Conservation (phyloP, 768 basidiomycete species). For the Auricularia auricula-judae region DNA sequence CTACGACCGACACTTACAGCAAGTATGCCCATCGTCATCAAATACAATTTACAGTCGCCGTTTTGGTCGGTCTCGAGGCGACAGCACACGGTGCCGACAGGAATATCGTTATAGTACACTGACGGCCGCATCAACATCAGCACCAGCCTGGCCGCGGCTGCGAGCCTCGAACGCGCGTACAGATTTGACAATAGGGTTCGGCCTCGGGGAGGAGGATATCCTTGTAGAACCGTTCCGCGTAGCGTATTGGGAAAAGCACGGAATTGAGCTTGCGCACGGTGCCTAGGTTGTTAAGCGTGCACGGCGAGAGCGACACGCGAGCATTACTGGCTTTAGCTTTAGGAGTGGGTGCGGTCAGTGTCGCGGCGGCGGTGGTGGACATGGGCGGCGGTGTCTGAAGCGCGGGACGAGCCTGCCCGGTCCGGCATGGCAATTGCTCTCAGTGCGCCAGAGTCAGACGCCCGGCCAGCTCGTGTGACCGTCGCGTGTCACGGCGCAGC, state of each 20-base stretch:
- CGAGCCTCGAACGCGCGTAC: slow-evolving; percentile 33
- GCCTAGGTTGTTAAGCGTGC: slow-evolving; percentile 75
- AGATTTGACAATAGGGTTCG: slow-evolving; percentile 80
- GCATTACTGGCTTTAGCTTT: slow-evolving; percentile 6
- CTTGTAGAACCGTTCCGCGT: slow-evolving; percentile 79
- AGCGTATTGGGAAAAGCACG: slow-evolving; percentile 82
- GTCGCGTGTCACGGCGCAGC: too few relatives aligned
- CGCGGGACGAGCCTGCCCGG: not conserved
- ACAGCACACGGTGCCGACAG: slow-evolving; percentile 82
- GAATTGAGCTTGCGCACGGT: slow-evolving; percentile 59
- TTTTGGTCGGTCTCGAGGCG: slow-evolving; percentile 52
- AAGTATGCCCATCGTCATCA: slow-evolving; percentile 88
- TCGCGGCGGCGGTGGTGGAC: slow-evolving; percentile 14
- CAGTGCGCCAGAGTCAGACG: too few relatives aligned
- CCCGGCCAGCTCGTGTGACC: too few relatives aligned
- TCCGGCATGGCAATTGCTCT: too few relatives aligned
- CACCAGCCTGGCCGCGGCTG: not conserved
- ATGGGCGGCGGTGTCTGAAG: slow-evolving; percentile 13
- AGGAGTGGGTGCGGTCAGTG: too few relatives aligned
- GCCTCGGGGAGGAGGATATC: slow-evolving; percentile 66
- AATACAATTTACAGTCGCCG: slow-evolving; percentile 49
- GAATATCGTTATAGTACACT: slow-evolving; percentile 93
- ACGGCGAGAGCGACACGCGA: slow-evolving; percentile 56
- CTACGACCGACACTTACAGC: slow-evolving; percentile 41
- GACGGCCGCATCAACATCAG: not conserved